Percentiles rank a stretch among this genome's conserved stretches.
phyloP scores from a whole-genome alignment of 2,329 filamentous ascomycete species.

The Byssoonygena ceratinophila region DNA sequence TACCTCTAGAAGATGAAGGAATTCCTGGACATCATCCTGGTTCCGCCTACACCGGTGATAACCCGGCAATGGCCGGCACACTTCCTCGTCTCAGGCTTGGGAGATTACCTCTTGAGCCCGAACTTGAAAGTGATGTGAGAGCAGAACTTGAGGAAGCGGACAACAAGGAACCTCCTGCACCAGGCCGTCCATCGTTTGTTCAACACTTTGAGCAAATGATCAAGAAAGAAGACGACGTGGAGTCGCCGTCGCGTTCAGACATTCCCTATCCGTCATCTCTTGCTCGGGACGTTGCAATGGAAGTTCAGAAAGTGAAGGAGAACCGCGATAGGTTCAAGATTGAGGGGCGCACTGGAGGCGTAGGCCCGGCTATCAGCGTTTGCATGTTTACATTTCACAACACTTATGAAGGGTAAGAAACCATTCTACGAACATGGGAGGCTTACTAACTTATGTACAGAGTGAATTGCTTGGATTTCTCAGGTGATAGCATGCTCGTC shows the following conservation, averaged over 20 bases:
- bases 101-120: slow-evolving; percentile 68
- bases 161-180: slow-evolving; percentile 57
- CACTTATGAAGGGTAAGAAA: slow-evolving; percentile 65
- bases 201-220: slow-evolving; percentile 81
- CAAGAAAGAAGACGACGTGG: slow-evolving; percentile 80
- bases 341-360: slow-evolving; percentile 69
- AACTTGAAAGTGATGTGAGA: slow-evolving; percentile 73
- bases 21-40: slow-evolving; percentile 58
- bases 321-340: slow-evolving; percentile 86
- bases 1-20: slow-evolving; percentile 56
- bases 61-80: slow-evolving; percentile 47
- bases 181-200: slow-evolving; percentile 62
- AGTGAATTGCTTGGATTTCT: slow-evolving; percentile 90
- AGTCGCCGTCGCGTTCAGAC: slow-evolving; percentile 65
- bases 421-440: background rate
- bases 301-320: slow-evolving; percentile 88
- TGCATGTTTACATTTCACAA: slow-evolving; percentile 99
- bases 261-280: slow-evolving; percentile 80
- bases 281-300: slow-evolving; percentile 81
- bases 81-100: slow-evolving; percentile 62
- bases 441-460: slow-evolving; percentile 37
- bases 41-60: slow-evolving; percentile 49
- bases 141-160: slow-evolving; percentile 82
- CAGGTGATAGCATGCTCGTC: slow-evolving; percentile 75
- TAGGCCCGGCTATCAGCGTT: slow-evolving; percentile 72